phyloP scores from a whole-genome alignment of 2,329 filamentous ascomycete genomes.

The Aspergillus texensis region DNA sequence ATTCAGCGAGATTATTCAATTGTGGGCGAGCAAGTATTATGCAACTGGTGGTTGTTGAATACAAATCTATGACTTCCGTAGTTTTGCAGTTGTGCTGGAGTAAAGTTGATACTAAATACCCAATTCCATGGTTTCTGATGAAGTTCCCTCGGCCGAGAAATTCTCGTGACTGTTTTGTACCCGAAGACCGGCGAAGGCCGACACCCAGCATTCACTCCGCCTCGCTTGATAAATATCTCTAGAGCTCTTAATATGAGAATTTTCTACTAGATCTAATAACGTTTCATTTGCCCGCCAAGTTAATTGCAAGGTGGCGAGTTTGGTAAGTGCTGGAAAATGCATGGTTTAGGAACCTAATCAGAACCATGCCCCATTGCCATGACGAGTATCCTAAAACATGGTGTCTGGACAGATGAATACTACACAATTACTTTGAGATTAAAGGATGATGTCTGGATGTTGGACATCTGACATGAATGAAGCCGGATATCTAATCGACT shows the following conservation, averaged over 20 bases:
- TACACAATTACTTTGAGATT: no score
- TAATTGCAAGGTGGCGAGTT: background rate
- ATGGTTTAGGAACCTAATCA: background rate
- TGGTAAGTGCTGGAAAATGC: background rate
- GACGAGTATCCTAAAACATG: no score
- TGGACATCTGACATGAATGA: no score
- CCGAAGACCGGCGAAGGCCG: background rate
- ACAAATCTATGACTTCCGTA: background rate
- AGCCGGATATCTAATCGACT: no score
- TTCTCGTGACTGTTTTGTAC: background rate
- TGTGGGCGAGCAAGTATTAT: background rate
- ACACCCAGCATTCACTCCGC: background rate
- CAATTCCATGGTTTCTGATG: background rate
- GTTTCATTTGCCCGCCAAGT: background rate
- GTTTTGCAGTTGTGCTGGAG: background rate
- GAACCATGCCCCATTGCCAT: no score
- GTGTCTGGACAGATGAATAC: no score
- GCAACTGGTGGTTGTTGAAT: background rate
- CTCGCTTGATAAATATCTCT: background rate
- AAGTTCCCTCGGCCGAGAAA: background rate
- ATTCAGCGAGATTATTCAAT: background rate
- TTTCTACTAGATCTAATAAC: background rate
- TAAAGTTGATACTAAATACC: background rate
- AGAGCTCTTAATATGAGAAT: background rate
- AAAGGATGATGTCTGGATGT: no score